Evolutionary conservation across 345 rosid genomes (phyloP).

Genomic region (Angophora floribunda): DNA sequence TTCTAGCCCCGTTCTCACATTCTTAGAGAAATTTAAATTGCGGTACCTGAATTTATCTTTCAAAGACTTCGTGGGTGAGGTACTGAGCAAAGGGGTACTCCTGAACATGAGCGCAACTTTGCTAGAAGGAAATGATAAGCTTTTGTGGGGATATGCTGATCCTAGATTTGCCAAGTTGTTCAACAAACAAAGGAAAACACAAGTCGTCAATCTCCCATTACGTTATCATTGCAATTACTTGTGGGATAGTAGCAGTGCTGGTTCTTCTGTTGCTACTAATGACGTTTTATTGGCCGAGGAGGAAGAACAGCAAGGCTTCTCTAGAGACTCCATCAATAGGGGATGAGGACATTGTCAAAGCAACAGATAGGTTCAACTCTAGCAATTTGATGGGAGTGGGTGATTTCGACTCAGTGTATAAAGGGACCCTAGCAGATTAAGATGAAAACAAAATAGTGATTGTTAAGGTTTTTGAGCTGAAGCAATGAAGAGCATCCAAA

Average conservation of each 20-base stretch:
- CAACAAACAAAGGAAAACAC: neutral
- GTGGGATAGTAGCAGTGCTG: too few species aligned
- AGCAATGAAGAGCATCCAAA: neutral
- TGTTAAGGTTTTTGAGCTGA: conserved; percentile 1
- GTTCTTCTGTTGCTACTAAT: neutral
- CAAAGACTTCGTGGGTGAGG: conserved; percentile 8
- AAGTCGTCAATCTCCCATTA: neutral
- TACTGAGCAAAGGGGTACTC: conserved; percentile 1
- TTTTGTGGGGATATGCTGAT: conserved; percentile 1
- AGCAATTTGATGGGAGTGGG: neutral
- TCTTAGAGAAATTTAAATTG: neutral
- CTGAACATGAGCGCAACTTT: neutral
- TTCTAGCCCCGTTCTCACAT: neutral
- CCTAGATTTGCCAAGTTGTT: neutral
- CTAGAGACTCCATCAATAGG: neutral
- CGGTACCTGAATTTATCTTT: neutral
- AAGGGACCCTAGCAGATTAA: neutral
- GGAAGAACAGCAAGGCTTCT: neutral
- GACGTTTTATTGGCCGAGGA: neutral
- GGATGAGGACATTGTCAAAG: neutral
- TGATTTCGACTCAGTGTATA: conserved; percentile 1
- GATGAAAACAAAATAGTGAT: neutral
- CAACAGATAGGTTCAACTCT: conserved; percentile 1
- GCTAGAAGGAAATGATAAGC: neutral
- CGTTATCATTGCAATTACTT: neutral